Conservation (phyloP, 345 rosid genomes). For the Arabidopsis arenosa region DNA sequence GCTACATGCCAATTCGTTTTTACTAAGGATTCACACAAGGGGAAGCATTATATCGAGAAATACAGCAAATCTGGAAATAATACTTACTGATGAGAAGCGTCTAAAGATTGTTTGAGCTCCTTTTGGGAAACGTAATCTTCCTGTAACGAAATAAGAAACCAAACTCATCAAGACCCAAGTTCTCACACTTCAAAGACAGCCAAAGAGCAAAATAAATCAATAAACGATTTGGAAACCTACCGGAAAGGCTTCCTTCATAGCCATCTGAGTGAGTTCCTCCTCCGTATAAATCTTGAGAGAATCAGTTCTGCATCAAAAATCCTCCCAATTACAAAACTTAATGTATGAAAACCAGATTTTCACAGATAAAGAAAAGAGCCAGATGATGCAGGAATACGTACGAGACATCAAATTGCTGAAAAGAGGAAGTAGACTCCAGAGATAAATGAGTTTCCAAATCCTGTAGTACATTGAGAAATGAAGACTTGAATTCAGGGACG, state of each 20-base stretch:
- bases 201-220: neutral
- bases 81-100: constrained; percentile 33
- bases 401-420: constrained; percentile 41
- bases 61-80: neutral
- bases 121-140: constrained; percentile 22
- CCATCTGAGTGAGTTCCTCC: constrained; percentile 46
- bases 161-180: constrained; percentile 18
- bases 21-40: constrained; percentile 16
- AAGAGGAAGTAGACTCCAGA: constrained; percentile 27
- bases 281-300: constrained; percentile 44
- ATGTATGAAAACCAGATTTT: neutral
- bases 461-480: constrained; percentile 36
- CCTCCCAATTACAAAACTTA: neutral
- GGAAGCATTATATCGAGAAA: neutral
- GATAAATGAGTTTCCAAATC: constrained; percentile 44
- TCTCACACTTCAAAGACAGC: neutral
- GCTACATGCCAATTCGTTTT: constrained; percentile 4
- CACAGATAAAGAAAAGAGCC: neutral
- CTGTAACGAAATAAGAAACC: constrained; percentile 21
- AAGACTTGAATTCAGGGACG: constrained; percentile 35
- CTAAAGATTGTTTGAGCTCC: constrained; percentile 4
- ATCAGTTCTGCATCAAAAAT: constrained; percentile 38
- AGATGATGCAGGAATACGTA: constrained; percentile 13
- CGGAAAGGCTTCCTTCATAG: constrained; percentile 47
- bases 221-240: neutral